These are phyloP conservation scores for Mytilinidion resinicola DNA, from an alignment of 495 filamentous ascomycete species.

Conservation along the genomic window DNA sequence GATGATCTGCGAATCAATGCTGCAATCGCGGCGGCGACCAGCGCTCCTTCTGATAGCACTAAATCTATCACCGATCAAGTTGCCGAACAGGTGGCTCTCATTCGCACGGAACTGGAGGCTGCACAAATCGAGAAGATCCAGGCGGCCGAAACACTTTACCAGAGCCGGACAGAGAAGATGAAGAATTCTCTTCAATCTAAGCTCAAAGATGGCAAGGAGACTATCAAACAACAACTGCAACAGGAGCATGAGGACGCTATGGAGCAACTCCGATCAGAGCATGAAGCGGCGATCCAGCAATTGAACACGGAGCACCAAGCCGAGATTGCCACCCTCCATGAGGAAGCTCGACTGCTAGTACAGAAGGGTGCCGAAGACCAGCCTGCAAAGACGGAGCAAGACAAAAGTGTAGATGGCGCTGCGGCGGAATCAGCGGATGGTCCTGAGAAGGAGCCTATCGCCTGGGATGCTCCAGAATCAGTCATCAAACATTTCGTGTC, in stretches of 20 bases:
- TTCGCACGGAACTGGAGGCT: slow-evolving; percentile 36
- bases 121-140: slow-evolving; percentile 47
- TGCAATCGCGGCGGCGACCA: slow-evolving; percentile 24
- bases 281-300: slow-evolving; percentile 52
- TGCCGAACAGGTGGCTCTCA: slow-evolving; percentile 33
- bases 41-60: slow-evolving; percentile 19
- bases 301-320: slow-evolving; percentile 27
- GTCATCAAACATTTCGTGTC: slow-evolving; percentile 60
- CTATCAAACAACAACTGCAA: slow-evolving; percentile 40
- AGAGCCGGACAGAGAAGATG: slow-evolving; percentile 64
- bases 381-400: slow-evolving; percentile 10
- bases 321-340: slow-evolving; percentile 3
- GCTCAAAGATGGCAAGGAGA: slow-evolving; percentile 53
- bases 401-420: slow-evolving; percentile 10
- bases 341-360: not conserved
- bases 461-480: slow-evolving; percentile 42
- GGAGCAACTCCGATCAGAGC: slow-evolving; percentile 57
- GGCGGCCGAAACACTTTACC: slow-evolving; percentile 55
- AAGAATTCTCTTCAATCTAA: slow-evolving; percentile 64
- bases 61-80: slow-evolving; percentile 35
- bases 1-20: slow-evolving; percentile 36
- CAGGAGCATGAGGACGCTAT: slow-evolving; percentile 53
- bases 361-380: not conserved
- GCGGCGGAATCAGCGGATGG: slow-evolving; percentile 2
- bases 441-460: slow-evolving; percentile 20